These are phyloP conservation scores for Cetradonia linearis DNA, from an alignment of 495 filamentous ascomycete species.

Conservation along the genomic window DNA sequence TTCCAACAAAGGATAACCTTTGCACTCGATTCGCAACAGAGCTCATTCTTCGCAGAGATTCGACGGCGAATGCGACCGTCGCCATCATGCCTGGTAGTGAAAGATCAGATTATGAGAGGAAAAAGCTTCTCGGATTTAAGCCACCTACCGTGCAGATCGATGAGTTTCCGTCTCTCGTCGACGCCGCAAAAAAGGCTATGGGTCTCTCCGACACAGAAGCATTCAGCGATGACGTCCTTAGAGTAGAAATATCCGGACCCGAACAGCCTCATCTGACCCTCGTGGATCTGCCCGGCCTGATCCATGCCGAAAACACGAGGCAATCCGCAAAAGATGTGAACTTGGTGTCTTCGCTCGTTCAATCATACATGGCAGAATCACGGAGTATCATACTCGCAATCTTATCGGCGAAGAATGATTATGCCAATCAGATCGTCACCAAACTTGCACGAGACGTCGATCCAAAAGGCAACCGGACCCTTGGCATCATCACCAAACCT, in stretches of 20 bases:
- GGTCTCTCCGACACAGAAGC: constrained; percentile 35
- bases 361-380: constrained; percentile 18
- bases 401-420: constrained; percentile 21
- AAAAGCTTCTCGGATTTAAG: too few species aligned
- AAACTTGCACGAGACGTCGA: constrained; percentile 73
- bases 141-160: too few species aligned
- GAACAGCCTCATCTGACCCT: constrained; percentile 45
- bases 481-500: constrained; percentile 21
- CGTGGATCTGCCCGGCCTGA: constrained; percentile 47
- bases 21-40: constrained; percentile 52
- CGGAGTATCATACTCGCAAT: constrained; percentile 22
- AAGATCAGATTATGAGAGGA: too few species aligned
- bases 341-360: constrained; percentile 13
- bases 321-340: constrained; percentile 15
- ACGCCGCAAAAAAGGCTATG: constrained; percentile 43
- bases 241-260: constrained; percentile 44
- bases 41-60: constrained; percentile 39
- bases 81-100: constrained; percentile 13
- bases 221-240: constrained; percentile 41
- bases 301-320: constrained; percentile 29
- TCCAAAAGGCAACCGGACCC: constrained; percentile 46
- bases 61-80: background rate
- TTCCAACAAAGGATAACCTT: constrained; percentile 42
- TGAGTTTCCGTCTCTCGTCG: constrained; percentile 35
- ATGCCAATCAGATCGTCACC: constrained; percentile 34